Conservation (phyloP, 2,329 filamentous ascomycete species). For the Fusarium sambucinum region DNA sequence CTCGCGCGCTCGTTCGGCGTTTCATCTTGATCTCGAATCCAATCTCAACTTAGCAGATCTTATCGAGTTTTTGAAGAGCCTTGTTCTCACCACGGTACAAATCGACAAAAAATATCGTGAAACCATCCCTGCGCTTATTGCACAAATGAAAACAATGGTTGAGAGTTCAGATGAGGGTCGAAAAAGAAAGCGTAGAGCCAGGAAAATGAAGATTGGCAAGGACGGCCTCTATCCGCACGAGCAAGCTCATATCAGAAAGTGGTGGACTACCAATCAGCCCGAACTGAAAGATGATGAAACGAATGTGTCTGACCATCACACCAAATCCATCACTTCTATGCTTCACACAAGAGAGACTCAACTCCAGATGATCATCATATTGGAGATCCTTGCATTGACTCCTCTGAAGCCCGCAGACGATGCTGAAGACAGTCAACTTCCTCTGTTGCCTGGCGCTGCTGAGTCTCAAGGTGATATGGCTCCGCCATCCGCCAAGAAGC, state of each 20-base stretch:
- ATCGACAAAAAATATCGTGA: slow-evolving; percentile 86
- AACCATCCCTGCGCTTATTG: slow-evolving; percentile 72
- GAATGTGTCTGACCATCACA: slow-evolving; percentile 62
- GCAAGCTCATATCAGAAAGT: slow-evolving; percentile 72
- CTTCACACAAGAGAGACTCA: slow-evolving; percentile 82
- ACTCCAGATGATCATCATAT: slow-evolving; percentile 81
- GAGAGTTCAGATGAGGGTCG: slow-evolving; percentile 66
- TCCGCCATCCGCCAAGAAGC: slow-evolving; percentile 61
- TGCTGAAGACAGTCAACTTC: slow-evolving; percentile 60
- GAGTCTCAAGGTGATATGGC: slow-evolving; percentile 49
- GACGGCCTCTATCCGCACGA: slow-evolving; percentile 77
- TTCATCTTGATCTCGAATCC: slow-evolving; percentile 72
- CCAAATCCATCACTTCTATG: slow-evolving; percentile 72
- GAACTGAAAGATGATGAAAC: slow-evolving; percentile 63
- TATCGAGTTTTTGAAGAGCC: slow-evolving; percentile 74
- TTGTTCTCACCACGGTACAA: slow-evolving; percentile 74
- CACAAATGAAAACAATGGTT: slow-evolving; percentile 66
- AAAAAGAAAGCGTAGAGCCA: slow-evolving; percentile 66
- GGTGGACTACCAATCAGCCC: slow-evolving; percentile 75
- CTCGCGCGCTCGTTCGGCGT: slow-evolving; percentile 78
- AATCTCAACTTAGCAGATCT: slow-evolving; percentile 72
- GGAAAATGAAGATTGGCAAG: slow-evolving; percentile 75
- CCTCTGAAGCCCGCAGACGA: slow-evolving; percentile 59
- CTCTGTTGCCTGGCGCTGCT: slow-evolving; percentile 57
- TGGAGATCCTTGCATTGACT: slow-evolving; percentile 81